These are phyloP conservation scores for Phytophthora constricta DNA, from an alignment of 352 stramenopile genomes.

Conservation along the genomic window DNA sequence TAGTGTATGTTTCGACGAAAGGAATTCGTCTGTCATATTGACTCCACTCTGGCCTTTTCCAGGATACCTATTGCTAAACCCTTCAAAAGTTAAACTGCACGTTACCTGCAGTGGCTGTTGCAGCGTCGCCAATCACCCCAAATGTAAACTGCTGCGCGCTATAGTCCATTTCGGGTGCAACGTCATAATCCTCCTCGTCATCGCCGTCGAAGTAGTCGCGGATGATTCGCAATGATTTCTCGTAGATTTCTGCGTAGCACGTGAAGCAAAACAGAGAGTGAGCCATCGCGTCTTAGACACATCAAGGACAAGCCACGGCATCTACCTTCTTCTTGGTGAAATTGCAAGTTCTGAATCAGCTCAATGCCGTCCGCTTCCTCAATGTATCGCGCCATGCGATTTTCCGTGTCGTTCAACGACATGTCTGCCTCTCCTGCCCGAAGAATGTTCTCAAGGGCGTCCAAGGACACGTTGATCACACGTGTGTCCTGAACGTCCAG, in stretches of 20 bases:
- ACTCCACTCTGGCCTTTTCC: slow-evolving; percentile 9
- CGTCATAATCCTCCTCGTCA: slow-evolving; percentile 94
- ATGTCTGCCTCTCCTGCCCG: slow-evolving; percentile 87
- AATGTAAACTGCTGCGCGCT: slow-evolving; percentile 71
- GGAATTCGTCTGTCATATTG: background rate
- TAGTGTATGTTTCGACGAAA: background rate
- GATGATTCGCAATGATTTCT: slow-evolving; percentile 95
- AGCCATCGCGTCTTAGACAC: too few relatives aligned
- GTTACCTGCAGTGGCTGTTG: slow-evolving; percentile 12
- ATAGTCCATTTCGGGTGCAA: slow-evolving; percentile 61
- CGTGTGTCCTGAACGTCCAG: slow-evolving; percentile 94
- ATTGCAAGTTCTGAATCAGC: slow-evolving; percentile 98
- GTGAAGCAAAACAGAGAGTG: slow-evolving; percentile 44
- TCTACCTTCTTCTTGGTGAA: slow-evolving; percentile 97
- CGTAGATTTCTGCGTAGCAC: slow-evolving; percentile 82
- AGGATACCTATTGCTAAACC: slow-evolving; percentile 23
- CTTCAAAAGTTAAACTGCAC: slow-evolving; percentile 40
- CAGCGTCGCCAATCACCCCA: slow-evolving; percentile 38
- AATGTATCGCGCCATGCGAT: slow-evolving; percentile 96
- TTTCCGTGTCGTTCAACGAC: slow-evolving; percentile 82
- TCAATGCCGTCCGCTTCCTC: slow-evolving; percentile 96
- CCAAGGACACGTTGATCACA: slow-evolving; percentile 97
- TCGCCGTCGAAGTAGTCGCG: slow-evolving; percentile 98
- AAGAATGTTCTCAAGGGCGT: slow-evolving; percentile 97
- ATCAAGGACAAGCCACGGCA: slow-evolving; percentile 53